These are phyloP conservation scores for Aspergillus awamori DNA, from an alignment of 2,329 filamentous ascomycete species.

Conservation along the genomic window DNA sequence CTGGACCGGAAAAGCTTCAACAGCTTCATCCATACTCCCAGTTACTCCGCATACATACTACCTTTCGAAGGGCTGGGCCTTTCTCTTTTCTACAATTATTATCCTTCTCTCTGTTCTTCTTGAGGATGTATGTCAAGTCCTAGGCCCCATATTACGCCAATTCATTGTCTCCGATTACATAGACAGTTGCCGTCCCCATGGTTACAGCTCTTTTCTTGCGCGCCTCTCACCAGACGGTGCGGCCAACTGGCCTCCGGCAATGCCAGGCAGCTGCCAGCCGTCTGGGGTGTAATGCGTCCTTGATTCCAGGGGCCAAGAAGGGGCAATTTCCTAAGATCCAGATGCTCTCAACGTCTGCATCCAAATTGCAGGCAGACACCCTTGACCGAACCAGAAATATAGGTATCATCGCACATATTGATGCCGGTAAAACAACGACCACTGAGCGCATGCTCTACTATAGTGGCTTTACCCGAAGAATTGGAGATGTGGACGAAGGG, in stretches of 20 bases:
- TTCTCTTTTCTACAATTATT: background rate
- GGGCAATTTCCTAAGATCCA: slow-evolving; percentile 11
- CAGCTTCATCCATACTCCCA: slow-evolving; percentile 1
- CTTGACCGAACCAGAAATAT: slow-evolving; percentile 82
- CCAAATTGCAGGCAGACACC: slow-evolving; percentile 29
- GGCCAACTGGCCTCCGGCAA: slow-evolving; percentile 16
- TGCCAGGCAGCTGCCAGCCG: slow-evolving; percentile 10
- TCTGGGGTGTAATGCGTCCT: background rate
- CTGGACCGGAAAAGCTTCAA: slow-evolving; percentile 14
- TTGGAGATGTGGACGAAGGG: slow-evolving; percentile 94
- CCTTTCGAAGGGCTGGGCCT: background rate
- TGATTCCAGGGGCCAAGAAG: background rate
- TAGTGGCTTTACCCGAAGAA: slow-evolving; percentile 81
- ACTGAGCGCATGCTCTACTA: slow-evolving; percentile 99
- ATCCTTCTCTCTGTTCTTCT: background rate
- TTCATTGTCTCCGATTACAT: slow-evolving; percentile 10
- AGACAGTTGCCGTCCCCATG: slow-evolving; percentile 27
- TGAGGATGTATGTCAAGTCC: background rate
- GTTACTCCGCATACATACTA: background rate
- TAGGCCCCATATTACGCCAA: background rate
- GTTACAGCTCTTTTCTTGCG: slow-evolving; percentile 36
- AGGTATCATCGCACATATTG: slow-evolving; percentile 97
- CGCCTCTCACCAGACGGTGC: slow-evolving; percentile 29
- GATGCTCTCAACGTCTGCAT: slow-evolving; percentile 33
- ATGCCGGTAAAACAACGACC: slow-evolving; percentile 97